A percentile compares a stretch with the other conserved stretches of the same genome.
phyloP scores from a whole-genome alignment of 2,329 filamentous ascomycete species.

The Zymoseptoria pseudotritici region DNA sequence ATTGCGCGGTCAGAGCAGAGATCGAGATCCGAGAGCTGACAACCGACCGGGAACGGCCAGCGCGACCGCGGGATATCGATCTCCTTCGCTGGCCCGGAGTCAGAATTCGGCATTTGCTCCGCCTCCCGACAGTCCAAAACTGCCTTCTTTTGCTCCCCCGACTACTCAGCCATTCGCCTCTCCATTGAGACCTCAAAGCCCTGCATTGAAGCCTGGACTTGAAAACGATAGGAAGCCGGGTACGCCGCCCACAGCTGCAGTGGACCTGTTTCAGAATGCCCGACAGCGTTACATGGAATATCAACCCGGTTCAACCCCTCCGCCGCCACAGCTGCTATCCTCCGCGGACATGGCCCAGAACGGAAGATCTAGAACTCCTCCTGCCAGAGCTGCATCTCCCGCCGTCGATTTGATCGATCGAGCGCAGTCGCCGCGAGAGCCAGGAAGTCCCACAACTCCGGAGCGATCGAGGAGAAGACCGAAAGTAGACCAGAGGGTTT shows the following conservation, averaged over 20 bases:
- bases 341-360: conserved; percentile 8
- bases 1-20: conserved; percentile 27
- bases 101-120: conserved; percentile 1
- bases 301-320: conserved; percentile 8
- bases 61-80: conserved; percentile 9
- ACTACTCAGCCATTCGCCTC: conserved; percentile 7
- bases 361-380: conserved; percentile 9
- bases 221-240: conserved; percentile 12
- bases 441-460: conserved; percentile 16
- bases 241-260: conserved; percentile 10
- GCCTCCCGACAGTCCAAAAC: background rate
- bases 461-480: conserved; percentile 19
- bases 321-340: conserved; percentile 11
- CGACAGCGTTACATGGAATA: conserved; percentile 21
- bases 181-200: conserved; percentile 16
- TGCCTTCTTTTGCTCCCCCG: conserved; percentile 1
- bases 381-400: conserved; percentile 1
- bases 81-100: conserved; percentile 6
- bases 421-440: conserved; percentile 17
- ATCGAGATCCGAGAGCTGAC: conserved; percentile 14
- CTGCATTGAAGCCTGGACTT: conserved; percentile 13
- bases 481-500: conserved; percentile 12
- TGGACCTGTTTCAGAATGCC: conserved; percentile 20
- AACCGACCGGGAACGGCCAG: conserved; percentile 23
- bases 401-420: conserved; percentile 19